Percentiles rank a stretch among this genome's conserved stretches.
Evolutionary conservation across 1,284 basidiomycete genomes (phyloP).

Genomic region (Malassezia sympodialis): DNA sequence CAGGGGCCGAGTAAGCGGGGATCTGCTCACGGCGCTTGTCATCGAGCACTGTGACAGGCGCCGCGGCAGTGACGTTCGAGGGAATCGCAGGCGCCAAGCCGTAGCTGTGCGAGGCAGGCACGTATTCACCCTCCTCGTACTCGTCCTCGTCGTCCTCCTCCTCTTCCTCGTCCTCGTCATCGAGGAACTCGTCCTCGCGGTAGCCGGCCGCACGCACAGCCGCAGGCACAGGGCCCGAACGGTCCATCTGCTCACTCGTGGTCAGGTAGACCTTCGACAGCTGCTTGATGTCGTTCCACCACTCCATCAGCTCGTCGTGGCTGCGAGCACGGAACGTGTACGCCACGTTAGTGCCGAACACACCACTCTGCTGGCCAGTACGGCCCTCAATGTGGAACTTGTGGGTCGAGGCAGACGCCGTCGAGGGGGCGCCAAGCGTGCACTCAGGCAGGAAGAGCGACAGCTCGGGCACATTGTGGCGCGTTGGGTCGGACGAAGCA

Average conservation of each 20-base stretch:
- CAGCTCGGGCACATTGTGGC: conserved; percentile 62
- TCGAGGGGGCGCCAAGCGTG: conserved; percentile 85
- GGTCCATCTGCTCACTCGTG: conserved; percentile 83
- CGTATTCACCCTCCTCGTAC: conserved; percentile 18
- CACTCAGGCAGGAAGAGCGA: conserved; percentile 87
- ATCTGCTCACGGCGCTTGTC: conserved; percentile 29
- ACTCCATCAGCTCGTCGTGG: conserved; percentile 98
- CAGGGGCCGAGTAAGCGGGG: conserved; percentile 48
- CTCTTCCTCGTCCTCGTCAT: conserved; percentile 59
- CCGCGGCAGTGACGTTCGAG: conserved; percentile 27
- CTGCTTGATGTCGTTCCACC: conserved; percentile 99
- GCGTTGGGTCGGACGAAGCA: conserved; percentile 65
- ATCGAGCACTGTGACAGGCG: conserved; percentile 26
- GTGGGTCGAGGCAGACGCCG: conserved; percentile 63
- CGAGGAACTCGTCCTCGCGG: conserved; percentile 53
- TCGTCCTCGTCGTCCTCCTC: conserved; percentile 51
- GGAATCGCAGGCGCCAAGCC: conserved; percentile 31
- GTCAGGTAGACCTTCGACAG: conserved; percentile 90
- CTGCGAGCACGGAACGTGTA: conserved; percentile 85
- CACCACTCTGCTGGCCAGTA: conserved; percentile 61
- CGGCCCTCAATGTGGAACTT: conserved; percentile 96
- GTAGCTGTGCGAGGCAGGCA: conserved; percentile 11
- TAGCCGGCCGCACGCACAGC: conserved; percentile 83
- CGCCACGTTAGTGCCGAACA: conserved; percentile 56
- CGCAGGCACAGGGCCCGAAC: conserved; percentile 81